A percentile compares a stretch with the other conserved stretches of the same genome.
phyloP scores from a whole-genome alignment of 169 alveolate genomes.

The Blepharisma undulans region DNA sequence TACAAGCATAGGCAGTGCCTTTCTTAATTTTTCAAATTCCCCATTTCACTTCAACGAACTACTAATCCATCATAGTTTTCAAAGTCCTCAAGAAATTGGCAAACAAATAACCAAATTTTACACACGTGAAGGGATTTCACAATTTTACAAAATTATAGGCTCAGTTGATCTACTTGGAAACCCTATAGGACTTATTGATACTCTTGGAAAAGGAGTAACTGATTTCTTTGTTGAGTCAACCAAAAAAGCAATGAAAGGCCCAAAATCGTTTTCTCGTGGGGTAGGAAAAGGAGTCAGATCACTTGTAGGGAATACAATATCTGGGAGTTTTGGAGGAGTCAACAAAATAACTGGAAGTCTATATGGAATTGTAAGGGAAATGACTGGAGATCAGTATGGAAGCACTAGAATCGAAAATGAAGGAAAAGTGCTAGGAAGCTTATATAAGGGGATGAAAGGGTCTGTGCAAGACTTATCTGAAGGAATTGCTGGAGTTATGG shows the following conservation, averaged over 20 bases:
- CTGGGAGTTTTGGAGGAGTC: conserved; percentile 71
- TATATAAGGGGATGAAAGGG: conserved; percentile 54
- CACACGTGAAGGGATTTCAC: conserved; percentile 60
- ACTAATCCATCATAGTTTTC: conserved; percentile 58
- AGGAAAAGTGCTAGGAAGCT: background rate
- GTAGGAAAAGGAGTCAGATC: conserved; percentile 70
- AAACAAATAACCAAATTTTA: conserved; percentile 50
- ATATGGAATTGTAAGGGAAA: conserved; percentile 49
- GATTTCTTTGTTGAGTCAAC: conserved; percentile 77
- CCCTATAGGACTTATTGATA: conserved; percentile 77
- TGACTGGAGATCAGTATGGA: conserved; percentile 27
- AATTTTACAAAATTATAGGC: conserved; percentile 74
- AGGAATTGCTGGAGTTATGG: conserved; percentile 71
- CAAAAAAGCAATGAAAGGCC: conserved; percentile 77
- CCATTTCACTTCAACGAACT: conserved; percentile 68
- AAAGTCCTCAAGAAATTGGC: conserved; percentile 46
- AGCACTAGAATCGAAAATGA: conserved; percentile 13
- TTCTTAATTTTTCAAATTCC: conserved; percentile 75
- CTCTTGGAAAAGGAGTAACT: conserved; percentile 80
- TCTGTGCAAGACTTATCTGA: conserved; percentile 68
- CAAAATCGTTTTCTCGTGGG: conserved; percentile 76
- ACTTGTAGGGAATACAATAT: conserved; percentile 59
- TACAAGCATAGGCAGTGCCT: conserved; percentile 61
- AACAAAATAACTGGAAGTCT: conserved; percentile 74
- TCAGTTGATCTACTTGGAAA: conserved; percentile 77